Percentiles rank a stretch among this genome's conserved stretches.
Evolutionary conservation across 1,284 basidiomycete species (phyloP).

Genomic region (Moesziomyces sp.): DNA sequence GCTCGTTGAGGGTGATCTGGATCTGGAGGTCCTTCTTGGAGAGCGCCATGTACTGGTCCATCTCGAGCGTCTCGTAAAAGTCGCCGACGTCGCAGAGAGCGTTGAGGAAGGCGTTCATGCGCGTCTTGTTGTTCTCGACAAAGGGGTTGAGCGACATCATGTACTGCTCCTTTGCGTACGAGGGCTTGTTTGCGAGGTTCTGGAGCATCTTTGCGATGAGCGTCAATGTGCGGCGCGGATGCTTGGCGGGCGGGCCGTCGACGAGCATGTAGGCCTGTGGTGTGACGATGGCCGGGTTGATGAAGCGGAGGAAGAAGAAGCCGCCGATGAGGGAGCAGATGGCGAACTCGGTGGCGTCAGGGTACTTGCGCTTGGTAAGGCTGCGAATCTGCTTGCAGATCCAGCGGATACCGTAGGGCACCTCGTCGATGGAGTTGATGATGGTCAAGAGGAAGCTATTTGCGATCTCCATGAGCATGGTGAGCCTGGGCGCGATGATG

Average conservation of each 20-base stretch:
- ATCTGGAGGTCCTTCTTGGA: constrained; percentile 99
- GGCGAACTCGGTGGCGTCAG: constrained; percentile 94
- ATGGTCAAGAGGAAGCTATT: constrained; percentile 97
- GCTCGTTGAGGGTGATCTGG: constrained; percentile 97
- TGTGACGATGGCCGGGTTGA: constrained; percentile 99
- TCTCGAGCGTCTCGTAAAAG: constrained; percentile 99
- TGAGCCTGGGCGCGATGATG: constrained; percentile 92
- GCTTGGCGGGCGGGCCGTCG: constrained; percentile 94
- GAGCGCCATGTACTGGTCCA: constrained; percentile 99
- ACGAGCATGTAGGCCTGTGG: constrained; percentile 99
- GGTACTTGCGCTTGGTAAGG: constrained; percentile 96
- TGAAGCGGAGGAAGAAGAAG: constrained; percentile 99
- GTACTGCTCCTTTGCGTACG: constrained; percentile 95
- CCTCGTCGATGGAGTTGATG: constrained; percentile 95
- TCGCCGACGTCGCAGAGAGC: constrained; percentile 97
- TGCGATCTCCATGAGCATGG: constrained; percentile 99
- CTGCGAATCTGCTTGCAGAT: constrained; percentile 99
- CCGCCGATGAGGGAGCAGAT: constrained; percentile 98
- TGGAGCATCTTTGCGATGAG: constrained; percentile 99
- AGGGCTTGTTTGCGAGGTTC: constrained; percentile 98
- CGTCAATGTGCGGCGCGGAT: constrained; percentile 93
- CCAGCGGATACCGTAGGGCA: constrained; percentile 99
- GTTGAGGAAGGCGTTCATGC: constrained; percentile 97
- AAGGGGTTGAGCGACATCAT: constrained; percentile 99
- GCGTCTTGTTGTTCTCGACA: constrained; percentile 95